These are phyloP conservation scores for Cyclotella kingstonii DNA, from an alignment of 108 stramenopile species.

Conservation along the genomic window DNA sequence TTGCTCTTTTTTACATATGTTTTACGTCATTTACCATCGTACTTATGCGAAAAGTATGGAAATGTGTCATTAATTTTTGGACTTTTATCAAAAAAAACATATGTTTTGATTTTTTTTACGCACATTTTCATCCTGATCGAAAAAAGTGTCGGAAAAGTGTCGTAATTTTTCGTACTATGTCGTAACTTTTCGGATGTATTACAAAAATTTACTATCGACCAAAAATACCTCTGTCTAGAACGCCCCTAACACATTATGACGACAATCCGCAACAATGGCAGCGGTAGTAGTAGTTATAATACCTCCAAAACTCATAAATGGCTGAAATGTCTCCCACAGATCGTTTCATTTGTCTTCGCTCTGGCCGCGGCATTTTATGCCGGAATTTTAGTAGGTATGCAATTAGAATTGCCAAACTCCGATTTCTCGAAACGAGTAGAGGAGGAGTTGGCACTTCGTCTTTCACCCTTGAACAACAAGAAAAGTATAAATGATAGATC, in stretches of 20 bases:
- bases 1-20: too few species aligned
- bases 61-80: too few species aligned
- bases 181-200: too few species aligned
- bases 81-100: too few species aligned
- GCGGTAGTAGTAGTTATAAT: not conserved
- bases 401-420: not conserved
- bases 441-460: slow-evolving; percentile 12
- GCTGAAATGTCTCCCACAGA: slow-evolving; percentile 16
- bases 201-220: too few species aligned
- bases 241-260: slow-evolving; percentile 8
- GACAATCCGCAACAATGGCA: slow-evolving; percentile 18
- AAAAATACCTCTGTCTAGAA: too few species aligned
- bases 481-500: not conserved
- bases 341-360: slow-evolving; percentile 14
- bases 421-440: slow-evolving; percentile 9
- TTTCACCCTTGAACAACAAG: not conserved
- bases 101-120: too few species aligned
- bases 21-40: too few species aligned
- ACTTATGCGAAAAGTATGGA: too few species aligned
- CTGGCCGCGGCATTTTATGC: slow-evolving; percentile 17
- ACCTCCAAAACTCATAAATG: slow-evolving; percentile 1
- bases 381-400: slow-evolving; percentile 27
- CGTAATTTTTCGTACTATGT: too few species aligned
- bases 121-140: too few species aligned
- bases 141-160: too few species aligned